Evolutionary conservation across 768 basidiomycete genomes (phyloP), one percentile per base, ranked within the genome.

Genomic region (Coprinopsis sp.): DNA sequence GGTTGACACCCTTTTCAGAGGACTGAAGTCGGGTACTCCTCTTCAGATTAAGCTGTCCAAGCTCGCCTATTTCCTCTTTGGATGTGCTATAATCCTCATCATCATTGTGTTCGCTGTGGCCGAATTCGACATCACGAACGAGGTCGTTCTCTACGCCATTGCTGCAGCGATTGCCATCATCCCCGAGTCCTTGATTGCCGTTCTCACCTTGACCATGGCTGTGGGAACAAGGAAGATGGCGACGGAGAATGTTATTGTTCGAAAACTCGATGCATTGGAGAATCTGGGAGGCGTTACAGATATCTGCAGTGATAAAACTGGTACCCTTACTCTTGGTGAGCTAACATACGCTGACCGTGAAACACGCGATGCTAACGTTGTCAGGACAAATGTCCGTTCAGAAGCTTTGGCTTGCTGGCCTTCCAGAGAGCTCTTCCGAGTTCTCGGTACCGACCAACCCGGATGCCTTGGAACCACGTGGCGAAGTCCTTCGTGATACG

Each of bases 281-380:
- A 79, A 74, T 40, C 58, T 84, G 31, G 78, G 80, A 10, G 77
- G 73, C 7, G 79, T 84, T 6, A 68, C 65, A 3, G 65, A 71
- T 54, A 66, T 72, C 30, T 83, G 81, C 58, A 79, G 78, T 19
- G 82, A 84, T 60, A 83, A 83, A 60, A 84, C 82, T 1, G 82
- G 82, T 21, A 84, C 82, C 13, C 58, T 79, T 24, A 78, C 77
- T 2, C 60, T 70, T 1, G 65, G 65, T 62, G 22, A 38, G 54
- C 51, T 34, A 27, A 19, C 25, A 13, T 8, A 10, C 27, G 37
- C 10, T 33, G 29, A 11, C 16, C 21, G 16, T 24, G 10, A 19
- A 34, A 4, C 7, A 12, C 2, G 10, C 18, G 12, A 39, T 47
- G 25, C 41, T 48, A 37, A 45, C n/a, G 14, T 46, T 37, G 1